A percentile compares a stretch with the other conserved stretches of the same genome.
Conservation (phyloP, 139 green algal species). For the Chlorella sorokiniana region DNA sequence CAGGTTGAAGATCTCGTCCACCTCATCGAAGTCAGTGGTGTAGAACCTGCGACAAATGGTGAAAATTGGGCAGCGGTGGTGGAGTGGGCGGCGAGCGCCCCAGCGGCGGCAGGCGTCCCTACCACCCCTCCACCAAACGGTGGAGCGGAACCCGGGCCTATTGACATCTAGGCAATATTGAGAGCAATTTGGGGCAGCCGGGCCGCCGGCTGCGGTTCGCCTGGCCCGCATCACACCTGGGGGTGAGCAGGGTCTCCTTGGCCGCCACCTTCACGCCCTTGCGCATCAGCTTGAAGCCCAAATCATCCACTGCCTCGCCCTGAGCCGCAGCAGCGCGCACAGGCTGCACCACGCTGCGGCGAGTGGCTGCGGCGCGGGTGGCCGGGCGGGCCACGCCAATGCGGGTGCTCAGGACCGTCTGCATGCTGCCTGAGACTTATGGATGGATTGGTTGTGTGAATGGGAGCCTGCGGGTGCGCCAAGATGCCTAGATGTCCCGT, state of each 20-base stretch:
- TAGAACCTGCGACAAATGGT: constrained; percentile 80
- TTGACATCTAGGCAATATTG: background rate
- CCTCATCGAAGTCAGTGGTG: constrained; percentile 99
- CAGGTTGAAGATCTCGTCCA: constrained; percentile 95
- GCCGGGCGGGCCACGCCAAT: constrained; percentile 22
- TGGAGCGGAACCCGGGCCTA: background rate
- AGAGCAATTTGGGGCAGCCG: background rate
- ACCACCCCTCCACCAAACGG: background rate
- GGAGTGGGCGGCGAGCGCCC: background rate
- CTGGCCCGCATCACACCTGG: constrained; percentile 54
- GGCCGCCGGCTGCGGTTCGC: background rate
- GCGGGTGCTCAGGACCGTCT: constrained; percentile 30
- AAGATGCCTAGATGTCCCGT: too few species aligned
- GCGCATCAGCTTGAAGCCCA: constrained; percentile 87
- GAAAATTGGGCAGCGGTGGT: background rate
- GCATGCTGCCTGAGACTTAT: background rate
- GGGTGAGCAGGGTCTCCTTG: constrained; percentile 91
- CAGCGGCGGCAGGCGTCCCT: background rate
- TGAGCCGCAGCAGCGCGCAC: constrained; percentile 15
- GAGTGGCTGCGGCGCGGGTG: constrained; percentile 2
- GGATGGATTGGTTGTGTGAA: background rate
- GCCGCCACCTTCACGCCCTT: constrained; percentile 86
- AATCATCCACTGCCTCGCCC: constrained; percentile 26
- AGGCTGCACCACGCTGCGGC: constrained; percentile 25
- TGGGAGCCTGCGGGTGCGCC: background rate